Conservation (phyloP, 495 filamentous ascomycete species). For the Neurospora terricola region DNA sequence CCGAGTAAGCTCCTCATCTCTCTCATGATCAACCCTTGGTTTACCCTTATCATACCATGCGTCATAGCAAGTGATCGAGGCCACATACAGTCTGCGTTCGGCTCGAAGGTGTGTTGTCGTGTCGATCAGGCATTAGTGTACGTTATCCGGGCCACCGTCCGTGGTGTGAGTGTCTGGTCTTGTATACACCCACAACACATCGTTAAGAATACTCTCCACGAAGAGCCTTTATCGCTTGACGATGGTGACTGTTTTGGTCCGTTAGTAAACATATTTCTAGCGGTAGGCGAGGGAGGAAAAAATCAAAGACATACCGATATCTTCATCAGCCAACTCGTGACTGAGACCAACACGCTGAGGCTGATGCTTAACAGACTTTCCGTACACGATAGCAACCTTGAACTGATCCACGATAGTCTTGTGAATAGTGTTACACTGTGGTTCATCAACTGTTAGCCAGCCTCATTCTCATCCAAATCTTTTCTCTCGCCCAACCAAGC, state of each 20-base stretch:
- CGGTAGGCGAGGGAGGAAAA: too few species aligned
- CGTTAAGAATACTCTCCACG: not conserved
- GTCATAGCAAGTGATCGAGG: not conserved
- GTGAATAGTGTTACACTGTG: slow-evolving; percentile 91
- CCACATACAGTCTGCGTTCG: not conserved
- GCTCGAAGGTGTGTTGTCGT: not conserved
- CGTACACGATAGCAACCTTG: slow-evolving; percentile 91
- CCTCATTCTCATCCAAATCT: not conserved
- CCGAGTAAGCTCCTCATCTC: not conserved
- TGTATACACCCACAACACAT: not conserved
- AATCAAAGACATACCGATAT: slow-evolving; percentile 66
- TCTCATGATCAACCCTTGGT: not conserved
- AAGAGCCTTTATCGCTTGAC: slow-evolving; percentile 65
- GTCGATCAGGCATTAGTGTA: not conserved
- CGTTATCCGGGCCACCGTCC: not conserved
- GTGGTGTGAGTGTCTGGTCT: not conserved
- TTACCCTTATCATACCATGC: not conserved
- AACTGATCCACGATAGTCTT: slow-evolving; percentile 94
- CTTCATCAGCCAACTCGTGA: slow-evolving; percentile 91
- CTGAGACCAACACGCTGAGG: slow-evolving; percentile 87
- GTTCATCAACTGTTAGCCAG: slow-evolving; percentile 14
- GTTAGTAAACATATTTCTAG: not conserved
- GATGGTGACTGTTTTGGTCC: slow-evolving; percentile 63
- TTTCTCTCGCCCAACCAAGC: slow-evolving; percentile 6
- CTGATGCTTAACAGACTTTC: slow-evolving; percentile 96